A percentile compares a stretch with the other conserved stretches of the same genome.
Evolutionary conservation across 2,329 filamentous ascomycete genomes (phyloP).

Genomic region (Pestalotiopsis sp.): DNA sequence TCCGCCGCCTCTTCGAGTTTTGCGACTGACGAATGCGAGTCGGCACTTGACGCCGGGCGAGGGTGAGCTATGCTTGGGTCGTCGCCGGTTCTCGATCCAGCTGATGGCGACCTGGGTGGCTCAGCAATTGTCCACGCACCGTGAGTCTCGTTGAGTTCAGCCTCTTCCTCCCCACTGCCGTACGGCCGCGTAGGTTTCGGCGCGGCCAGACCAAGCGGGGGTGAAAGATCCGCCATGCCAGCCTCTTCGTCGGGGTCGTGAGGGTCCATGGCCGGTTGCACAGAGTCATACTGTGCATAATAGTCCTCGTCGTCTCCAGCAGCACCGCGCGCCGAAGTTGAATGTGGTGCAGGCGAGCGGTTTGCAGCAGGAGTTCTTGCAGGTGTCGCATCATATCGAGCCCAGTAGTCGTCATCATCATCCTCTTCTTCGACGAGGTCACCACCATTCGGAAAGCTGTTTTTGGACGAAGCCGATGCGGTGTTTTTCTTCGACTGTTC

Average conservation of each 20-base stretch:
- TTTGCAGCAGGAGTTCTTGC: slow-evolving; percentile 63
- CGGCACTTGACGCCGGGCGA: slow-evolving; percentile 61
- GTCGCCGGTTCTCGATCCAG: slow-evolving; percentile 36
- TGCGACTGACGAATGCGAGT: slow-evolving; percentile 64
- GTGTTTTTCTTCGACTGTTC: slow-evolving; percentile 28
- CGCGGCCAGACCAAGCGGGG: slow-evolving; percentile 37
- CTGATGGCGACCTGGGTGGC: slow-evolving; percentile 41
- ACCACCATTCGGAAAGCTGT: slow-evolving; percentile 17
- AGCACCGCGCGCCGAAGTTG: slow-evolving; percentile 31
- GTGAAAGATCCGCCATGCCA: slow-evolving; percentile 37
- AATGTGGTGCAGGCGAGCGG: slow-evolving; percentile 62
- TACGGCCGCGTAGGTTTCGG: slow-evolving; percentile 19
- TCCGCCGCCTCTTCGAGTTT: slow-evolving; percentile 60
- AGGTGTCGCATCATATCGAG: slow-evolving; percentile 74
- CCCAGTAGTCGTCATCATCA: slow-evolving; percentile 81
- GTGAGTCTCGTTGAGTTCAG: slow-evolving; percentile 38
- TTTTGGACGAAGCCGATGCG: slow-evolving; percentile 14
- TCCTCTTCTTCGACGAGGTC: slow-evolving; percentile 48
- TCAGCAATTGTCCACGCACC: slow-evolving; percentile 49
- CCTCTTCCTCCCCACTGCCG: slow-evolving; percentile 27
- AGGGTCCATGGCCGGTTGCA: slow-evolving; percentile 80
- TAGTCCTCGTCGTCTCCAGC: slow-evolving; percentile 68
- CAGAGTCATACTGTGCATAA: slow-evolving; percentile 75
- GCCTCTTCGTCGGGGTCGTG: slow-evolving; percentile 77
- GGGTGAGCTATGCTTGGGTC: slow-evolving; percentile 46